These are phyloP conservation scores for Populus simonii DNA, from an alignment of 345 rosid species.

Conservation along the genomic window DNA sequence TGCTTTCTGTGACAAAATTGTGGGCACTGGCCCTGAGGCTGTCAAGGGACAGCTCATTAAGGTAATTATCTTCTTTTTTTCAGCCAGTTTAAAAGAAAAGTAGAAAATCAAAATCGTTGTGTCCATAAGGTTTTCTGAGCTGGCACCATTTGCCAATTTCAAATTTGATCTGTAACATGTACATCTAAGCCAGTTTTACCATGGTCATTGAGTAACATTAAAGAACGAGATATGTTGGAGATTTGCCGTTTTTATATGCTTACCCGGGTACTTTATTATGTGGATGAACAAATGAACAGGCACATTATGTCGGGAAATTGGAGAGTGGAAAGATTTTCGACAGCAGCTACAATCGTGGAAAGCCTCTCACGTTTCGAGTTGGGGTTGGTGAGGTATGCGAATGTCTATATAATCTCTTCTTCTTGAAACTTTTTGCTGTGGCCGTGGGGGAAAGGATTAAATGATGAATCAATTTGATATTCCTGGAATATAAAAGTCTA, in stretches of 20 bases:
- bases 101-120: background rate
- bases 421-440: background rate
- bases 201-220: background rate
- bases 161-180: background rate
- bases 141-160: background rate
- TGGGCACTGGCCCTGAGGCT: conserved; percentile 77
- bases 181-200: background rate
- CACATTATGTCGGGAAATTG: conserved; percentile 84
- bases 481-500: background rate
- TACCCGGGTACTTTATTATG: background rate
- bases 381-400: conserved; percentile 84
- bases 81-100: too few species aligned
- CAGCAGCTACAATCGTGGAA: conserved; percentile 87
- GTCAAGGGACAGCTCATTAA: conserved; percentile 79
- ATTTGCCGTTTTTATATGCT: background rate
- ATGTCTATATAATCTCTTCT: background rate
- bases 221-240: background rate
- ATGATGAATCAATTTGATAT: background rate
- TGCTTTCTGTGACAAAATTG: conserved; percentile 71
- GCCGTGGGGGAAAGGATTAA: background rate
- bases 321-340: conserved; percentile 84
- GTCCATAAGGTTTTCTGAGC: background rate
- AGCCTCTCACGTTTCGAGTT: conserved; percentile 70
- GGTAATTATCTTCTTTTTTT: conserved; percentile 32
- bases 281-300: conserved; percentile 31